phyloP scores from a whole-genome alignment of 2,329 filamentous ascomycete genomes.

The Periconia macrospinosa region DNA sequence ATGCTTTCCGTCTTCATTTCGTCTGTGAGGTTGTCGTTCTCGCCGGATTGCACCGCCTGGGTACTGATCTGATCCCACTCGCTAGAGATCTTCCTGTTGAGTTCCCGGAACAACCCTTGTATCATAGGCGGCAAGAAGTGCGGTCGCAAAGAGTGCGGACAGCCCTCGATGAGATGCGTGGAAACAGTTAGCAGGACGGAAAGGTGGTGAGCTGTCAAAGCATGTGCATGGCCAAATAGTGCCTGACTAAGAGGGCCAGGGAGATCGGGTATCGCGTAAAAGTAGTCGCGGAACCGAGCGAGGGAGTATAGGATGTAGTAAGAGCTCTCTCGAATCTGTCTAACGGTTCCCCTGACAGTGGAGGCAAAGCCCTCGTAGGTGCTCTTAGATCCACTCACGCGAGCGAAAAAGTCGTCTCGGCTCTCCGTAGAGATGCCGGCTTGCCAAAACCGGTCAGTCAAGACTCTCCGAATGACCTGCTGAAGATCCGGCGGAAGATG shows the following conservation, averaged over 20 bases:
- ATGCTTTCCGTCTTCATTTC: constrained; percentile 99
- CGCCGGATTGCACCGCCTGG: constrained; percentile 63
- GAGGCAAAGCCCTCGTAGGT: constrained; percentile 94
- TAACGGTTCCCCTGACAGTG: constrained; percentile 83
- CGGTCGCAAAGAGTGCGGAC: constrained; percentile 73
- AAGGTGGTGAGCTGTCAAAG: constrained; percentile 87
- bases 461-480: constrained; percentile 74
- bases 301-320: constrained; percentile 95
- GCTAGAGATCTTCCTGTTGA: constrained; percentile 81
- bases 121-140: constrained; percentile 86
- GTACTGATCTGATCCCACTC: constrained; percentile 79
- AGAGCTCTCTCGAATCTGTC: constrained; percentile 87
- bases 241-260: constrained; percentile 81
- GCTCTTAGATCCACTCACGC: constrained; percentile 83
- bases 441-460: constrained; percentile 98
- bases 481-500: constrained; percentile 75
- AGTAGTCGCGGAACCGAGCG: constrained; percentile 81
- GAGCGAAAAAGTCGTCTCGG: constrained; percentile 93
- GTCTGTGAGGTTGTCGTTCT: constrained; percentile 77
- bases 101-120: constrained; percentile 77
- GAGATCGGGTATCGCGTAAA: constrained; percentile 87
- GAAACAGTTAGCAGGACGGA: constrained; percentile 91
- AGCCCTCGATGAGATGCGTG: constrained; percentile 87
- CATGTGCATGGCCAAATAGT: constrained; percentile 78
- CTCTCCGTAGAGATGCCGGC: constrained; percentile 94